Percentiles rank a stretch among this genome's conserved stretches.
Conservation (phyloP, 2,329 filamentous ascomycete genomes). For the Emmonsia crescens region DNA sequence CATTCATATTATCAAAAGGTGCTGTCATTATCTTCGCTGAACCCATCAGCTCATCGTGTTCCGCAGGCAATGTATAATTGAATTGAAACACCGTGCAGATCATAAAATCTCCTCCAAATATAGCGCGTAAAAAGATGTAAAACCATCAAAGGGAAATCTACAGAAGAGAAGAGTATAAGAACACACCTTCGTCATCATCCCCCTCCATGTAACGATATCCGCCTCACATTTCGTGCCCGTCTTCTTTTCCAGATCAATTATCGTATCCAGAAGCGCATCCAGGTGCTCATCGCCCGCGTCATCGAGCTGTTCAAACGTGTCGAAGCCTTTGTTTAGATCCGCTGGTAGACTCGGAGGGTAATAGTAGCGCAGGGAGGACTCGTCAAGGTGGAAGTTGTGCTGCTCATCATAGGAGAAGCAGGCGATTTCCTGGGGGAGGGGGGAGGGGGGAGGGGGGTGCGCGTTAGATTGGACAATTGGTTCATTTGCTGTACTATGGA, state of each 20-base stretch:
- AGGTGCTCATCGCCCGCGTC: slow-evolving; percentile 78
- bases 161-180: neutral
- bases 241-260: slow-evolving; percentile 61
- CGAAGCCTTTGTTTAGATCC: slow-evolving; percentile 70
- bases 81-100: neutral
- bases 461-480: neutral
- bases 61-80: neutral
- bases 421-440: slow-evolving; percentile 65
- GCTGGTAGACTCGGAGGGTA: slow-evolving; percentile 62
- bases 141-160: neutral
- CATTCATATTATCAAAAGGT: slow-evolving; percentile 71
- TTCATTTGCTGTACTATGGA: neutral
- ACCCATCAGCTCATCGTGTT: neutral
- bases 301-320: slow-evolving; percentile 72
- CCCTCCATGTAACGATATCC: slow-evolving; percentile 83
- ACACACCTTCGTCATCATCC: slow-evolving; percentile 92
- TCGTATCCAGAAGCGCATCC: slow-evolving; percentile 66
- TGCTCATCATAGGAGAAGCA: slow-evolving; percentile 88
- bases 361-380: slow-evolving; percentile 76
- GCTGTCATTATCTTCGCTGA: slow-evolving; percentile 65
- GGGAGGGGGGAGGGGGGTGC: neutral
- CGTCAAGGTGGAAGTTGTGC: slow-evolving; percentile 64
- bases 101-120: neutral
- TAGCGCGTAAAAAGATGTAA: neutral
- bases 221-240: slow-evolving; percentile 58